Percentiles rank a stretch among this genome's conserved stretches.
phyloP scores from a whole-genome alignment of 2,329 filamentous ascomycete genomes.

The Aciculosporium take region DNA sequence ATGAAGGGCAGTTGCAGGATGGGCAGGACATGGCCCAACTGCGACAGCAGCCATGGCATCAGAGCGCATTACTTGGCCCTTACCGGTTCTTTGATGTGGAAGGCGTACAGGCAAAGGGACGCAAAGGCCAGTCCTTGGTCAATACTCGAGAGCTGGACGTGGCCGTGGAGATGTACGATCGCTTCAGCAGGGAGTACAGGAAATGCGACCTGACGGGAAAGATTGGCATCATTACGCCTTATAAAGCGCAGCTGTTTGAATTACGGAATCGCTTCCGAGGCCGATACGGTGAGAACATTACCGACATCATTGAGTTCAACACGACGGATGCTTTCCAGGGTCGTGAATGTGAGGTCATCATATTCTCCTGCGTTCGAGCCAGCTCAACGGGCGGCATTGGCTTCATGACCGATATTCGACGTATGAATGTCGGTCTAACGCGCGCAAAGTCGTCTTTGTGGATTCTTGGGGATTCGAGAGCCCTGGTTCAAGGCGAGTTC shows the following conservation, averaged over 20 bases:
- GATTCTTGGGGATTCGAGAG: slow-evolving; percentile 85
- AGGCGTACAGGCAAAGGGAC: slow-evolving; percentile 70
- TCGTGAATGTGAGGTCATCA: slow-evolving; percentile 92
- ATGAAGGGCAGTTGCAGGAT: slow-evolving; percentile 75
- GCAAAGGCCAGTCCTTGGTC: slow-evolving; percentile 75
- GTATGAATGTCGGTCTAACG: slow-evolving; percentile 98
- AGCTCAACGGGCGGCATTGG: slow-evolving; percentile 88
- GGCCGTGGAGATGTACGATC: slow-evolving; percentile 70
- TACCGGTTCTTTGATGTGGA: slow-evolving; percentile 97
- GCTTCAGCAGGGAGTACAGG: slow-evolving; percentile 59
- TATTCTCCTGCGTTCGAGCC: slow-evolving; percentile 95
- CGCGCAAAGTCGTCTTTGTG: slow-evolving; percentile 93
- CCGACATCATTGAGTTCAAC: slow-evolving; percentile 84
- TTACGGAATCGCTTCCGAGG: slow-evolving; percentile 61
- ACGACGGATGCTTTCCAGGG: slow-evolving; percentile 98
- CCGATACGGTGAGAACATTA: slow-evolving; percentile 60
- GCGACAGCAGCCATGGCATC: slow-evolving; percentile 73
- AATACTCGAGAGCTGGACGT: slow-evolving; percentile 79
- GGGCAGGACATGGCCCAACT: slow-evolving; percentile 68
- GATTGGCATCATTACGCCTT: slow-evolving; percentile 94
- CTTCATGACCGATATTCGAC: slow-evolving; percentile 94
- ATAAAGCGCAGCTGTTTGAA: slow-evolving; percentile 81
- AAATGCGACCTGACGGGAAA: slow-evolving; percentile 61
- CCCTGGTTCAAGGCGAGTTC: slow-evolving; percentile 74
- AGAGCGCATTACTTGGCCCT: slow-evolving; percentile 65